phyloP scores from a whole-genome alignment of 1,284 basidiomycete species.

The Phlebopus sp. region DNA sequence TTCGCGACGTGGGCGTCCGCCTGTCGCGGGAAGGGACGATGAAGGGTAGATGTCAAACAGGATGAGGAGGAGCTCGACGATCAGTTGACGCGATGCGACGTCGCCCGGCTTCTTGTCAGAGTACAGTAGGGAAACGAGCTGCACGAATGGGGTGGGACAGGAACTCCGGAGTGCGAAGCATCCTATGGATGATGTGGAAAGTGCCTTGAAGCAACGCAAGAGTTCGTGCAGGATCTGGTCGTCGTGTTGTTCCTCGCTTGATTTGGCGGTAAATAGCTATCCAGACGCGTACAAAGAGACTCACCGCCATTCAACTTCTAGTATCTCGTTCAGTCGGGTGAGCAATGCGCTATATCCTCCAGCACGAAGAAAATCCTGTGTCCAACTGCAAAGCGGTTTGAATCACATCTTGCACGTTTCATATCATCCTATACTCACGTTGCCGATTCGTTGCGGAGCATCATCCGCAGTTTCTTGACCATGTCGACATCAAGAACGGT shows the following conservation, averaged over 20 bases:
- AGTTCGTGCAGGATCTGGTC: conserved; percentile 93
- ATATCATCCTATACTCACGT: conserved; percentile 44
- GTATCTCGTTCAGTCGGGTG: conserved; percentile 85
- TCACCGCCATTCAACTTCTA: conserved; percentile 95
- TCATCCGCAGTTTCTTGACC: conserved; percentile 73
- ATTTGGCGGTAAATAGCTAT: conserved; percentile 12
- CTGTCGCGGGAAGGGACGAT: conserved; percentile 56
- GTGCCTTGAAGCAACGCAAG: conserved; percentile 89
- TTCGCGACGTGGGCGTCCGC: conserved; percentile 44
- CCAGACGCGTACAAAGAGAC: conserved; percentile 18
- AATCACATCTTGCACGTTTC: not conserved
- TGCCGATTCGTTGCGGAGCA: conserved; percentile 85
- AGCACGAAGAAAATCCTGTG: conserved; percentile 80
- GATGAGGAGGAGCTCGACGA: conserved; percentile 80
- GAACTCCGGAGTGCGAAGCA: conserved; percentile 79
- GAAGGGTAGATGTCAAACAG: conserved; percentile 83
- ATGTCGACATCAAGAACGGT: conserved; percentile 68
- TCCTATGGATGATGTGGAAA: conserved; percentile 86
- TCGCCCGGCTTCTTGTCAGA: conserved; percentile 98
- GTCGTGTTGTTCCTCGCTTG: conserved; percentile 95
- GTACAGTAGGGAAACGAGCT: conserved; percentile 82
- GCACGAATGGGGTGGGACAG: conserved; percentile 83
- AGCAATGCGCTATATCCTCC: conserved; percentile 88
- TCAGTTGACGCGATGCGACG: conserved; percentile 83
- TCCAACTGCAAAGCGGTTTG: conserved; percentile 60